Percentiles rank a stretch among this genome's conserved stretches.
Evolutionary conservation across 352 stramenopile species (phyloP).

Genomic region (Chrysophaeum taylorii): DNA sequence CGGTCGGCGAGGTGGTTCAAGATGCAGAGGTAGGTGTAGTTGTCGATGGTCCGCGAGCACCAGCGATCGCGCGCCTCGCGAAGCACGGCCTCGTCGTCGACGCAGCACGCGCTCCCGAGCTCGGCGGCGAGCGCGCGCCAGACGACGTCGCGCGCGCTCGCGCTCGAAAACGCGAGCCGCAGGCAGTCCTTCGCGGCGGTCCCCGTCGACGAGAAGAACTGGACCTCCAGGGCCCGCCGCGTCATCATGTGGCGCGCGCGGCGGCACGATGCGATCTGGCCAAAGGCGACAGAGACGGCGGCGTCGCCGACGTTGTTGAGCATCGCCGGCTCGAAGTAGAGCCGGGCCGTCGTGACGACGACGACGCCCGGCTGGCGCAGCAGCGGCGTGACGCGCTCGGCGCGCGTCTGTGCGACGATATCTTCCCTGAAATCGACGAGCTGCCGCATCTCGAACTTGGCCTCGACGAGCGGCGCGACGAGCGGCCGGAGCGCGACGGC

Average conservation of each 20-base stretch:
- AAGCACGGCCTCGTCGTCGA: neutral
- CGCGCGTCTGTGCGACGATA: constrained; percentile 43
- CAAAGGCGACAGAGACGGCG: constrained; percentile 66
- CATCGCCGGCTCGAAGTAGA: constrained; percentile 80
- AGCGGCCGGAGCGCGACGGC: constrained; percentile 52
- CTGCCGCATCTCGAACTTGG: constrained; percentile 55
- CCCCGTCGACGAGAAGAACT: constrained; percentile 22
- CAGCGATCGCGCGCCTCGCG: neutral
- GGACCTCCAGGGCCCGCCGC: constrained; percentile 68
- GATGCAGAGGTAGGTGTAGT: constrained; percentile 80
- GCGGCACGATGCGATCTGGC: constrained; percentile 57
- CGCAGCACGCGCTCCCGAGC: neutral
- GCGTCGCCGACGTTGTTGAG: constrained; percentile 78
- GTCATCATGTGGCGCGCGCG: constrained; percentile 71
- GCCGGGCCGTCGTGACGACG: constrained; percentile 68
- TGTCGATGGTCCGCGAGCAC: constrained; percentile 46
- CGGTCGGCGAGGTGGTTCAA: constrained; percentile 73
- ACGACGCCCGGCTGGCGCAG: constrained; percentile 68
- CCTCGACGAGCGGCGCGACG: constrained; percentile 42
- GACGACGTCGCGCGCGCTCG: neutral
- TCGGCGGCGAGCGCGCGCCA: neutral
- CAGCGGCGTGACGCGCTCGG: constrained; percentile 65
- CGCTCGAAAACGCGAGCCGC: neutral
- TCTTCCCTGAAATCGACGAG: constrained; percentile 68
- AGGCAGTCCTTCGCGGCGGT: neutral